Base-by-base conservation (phyloP, 2,329 filamentous ascomycete genomes). In the Aspergillus luchuensis region DNA sequence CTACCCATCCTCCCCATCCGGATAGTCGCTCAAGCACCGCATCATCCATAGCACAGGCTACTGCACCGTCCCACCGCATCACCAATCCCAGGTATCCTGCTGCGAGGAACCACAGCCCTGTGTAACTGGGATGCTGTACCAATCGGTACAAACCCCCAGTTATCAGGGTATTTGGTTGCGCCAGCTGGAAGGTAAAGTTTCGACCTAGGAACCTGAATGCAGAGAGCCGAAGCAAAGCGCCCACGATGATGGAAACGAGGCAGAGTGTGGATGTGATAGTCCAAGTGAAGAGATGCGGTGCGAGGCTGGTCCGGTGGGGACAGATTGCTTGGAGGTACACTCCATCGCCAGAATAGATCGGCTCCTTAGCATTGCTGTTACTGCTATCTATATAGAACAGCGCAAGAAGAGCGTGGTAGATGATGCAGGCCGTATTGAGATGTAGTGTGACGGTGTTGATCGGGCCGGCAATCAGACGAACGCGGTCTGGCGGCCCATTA, bases 121-220 rank as follows among this genome's bases (percentile, higher is more conserved):
- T 79, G 60, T 85, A 86, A 57, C 82, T 82, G 2, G 83, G 82
- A 65, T 85, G 82, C 65, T 84, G 82, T 2, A 84, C 69, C 61
- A 79, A 81, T 17, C 63, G 62, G 61, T 85, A 85, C 1, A 85
- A 70, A 0, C 83, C 83, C 0, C 66, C 71, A 0, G 81, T 85
- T 11, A 78, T 74, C 7, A 85, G 69, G 1, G 69, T 64, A 59
- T 81, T 76, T 1, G 84, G 84, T 55, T 74, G 67, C 0, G 79
- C 71, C 2, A 87, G 77, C 2, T 76, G 74, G 64, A 85, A 87
- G 0, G 84, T 86, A 65, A 86, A 86, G 59, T 83, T 79, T 8
- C 70, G 73, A 1, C 84, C 84, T 0, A 86, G 75, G 0, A 76
- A 70, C 0, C 72, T 69, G 63, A 79, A 85, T 0, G 82, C 77